Base-by-base conservation (phyloP, 768 basidiomycete genomes). In the Neoboletus magnificus region DNA sequence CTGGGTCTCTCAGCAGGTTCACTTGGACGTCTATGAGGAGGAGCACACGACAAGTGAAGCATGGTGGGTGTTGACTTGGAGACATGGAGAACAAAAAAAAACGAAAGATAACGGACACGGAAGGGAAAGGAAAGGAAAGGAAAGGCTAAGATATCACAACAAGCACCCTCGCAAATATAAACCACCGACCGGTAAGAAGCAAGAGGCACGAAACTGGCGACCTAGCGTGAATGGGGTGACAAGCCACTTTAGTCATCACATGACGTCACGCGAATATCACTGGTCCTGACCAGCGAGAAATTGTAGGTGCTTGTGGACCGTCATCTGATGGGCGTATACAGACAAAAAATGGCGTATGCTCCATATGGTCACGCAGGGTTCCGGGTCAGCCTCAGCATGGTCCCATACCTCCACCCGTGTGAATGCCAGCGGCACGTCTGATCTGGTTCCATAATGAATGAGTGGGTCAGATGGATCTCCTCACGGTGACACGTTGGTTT, bases 11-110 rank as follows among this genome's bases (percentile, higher is more conserved):
- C 54, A 87, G 75, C 73, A 82, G 76, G 61, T 74, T 73, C 30
- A 66, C 68, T 66, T 87, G 85, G 53, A 81, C 77, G 64, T 84
- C 83, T 62, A 85, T 75, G 54, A 85, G 71, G 57, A 86, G 79
- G 55, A 86, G 80, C 25, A 82, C 79, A 53, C 79, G 79, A 41
- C 63, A 62, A 20, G 71, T 18, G 54, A 57, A 47, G 42, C 29
- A 63, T 42, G 61, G 32, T 1, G 61, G 49, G 9, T 50, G 54
- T 43, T 68, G 69, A 39, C 58, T 58, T 27, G 56, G 47, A 47
- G 66, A 57, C 65, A 71, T 70, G 53, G 22, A 5, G 32, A 44
- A 46, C 13, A 36, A 29, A 13, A 29, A 43, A 25, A 20, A 32
- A 36, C 10, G 13, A 50, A 44, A 6, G n/a, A 25, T 35, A 16